phyloP scores from a whole-genome alignment of 2,329 filamentous ascomycete species.

The Rhynchosporium agropyri region DNA sequence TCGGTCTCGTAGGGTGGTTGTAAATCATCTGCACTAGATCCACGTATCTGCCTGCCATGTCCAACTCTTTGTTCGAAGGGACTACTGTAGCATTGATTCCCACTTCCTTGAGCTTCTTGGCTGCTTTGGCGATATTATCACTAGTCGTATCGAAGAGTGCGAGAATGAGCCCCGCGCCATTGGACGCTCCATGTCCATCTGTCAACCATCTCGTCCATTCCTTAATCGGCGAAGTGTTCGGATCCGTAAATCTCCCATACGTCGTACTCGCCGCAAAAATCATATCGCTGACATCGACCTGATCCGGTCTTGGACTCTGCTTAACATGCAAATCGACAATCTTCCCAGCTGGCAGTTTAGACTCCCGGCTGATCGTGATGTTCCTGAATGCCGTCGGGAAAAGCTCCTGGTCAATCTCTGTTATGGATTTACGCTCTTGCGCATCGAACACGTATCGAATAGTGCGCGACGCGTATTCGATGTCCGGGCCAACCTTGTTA shows the following conservation, averaged over 20 bases:
- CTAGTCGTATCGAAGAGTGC: constrained; percentile 56
- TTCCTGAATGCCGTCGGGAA: constrained; percentile 36
- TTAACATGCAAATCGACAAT: constrained; percentile 38
- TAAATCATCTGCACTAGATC: constrained; percentile 57
- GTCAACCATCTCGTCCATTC: constrained; percentile 64
- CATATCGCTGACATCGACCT: constrained; percentile 58
- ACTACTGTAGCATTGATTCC: constrained; percentile 61
- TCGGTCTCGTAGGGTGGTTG: constrained; percentile 47
- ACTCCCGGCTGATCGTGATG: constrained; percentile 27
- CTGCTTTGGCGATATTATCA: constrained; percentile 53
- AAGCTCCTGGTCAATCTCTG: constrained; percentile 35
- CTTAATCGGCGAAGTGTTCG: constrained; percentile 54
- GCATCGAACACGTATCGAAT: constrained; percentile 39
- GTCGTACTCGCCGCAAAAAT: constrained; percentile 64
- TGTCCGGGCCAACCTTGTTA: constrained; percentile 35
- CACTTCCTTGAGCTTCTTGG: constrained; percentile 48
- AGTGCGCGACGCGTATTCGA: constrained; percentile 38
- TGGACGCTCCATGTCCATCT: constrained; percentile 56
- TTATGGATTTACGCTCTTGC: constrained; percentile 33
- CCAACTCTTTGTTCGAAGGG: constrained; percentile 54
- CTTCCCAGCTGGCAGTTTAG: constrained; percentile 29
- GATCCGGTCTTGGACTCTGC: constrained; percentile 51
- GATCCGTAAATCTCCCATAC: constrained; percentile 56
- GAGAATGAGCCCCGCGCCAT: constrained; percentile 59
- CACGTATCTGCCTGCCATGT: constrained; percentile 63